A percentile compares a stretch with the other conserved stretches of the same genome.
These are phyloP conservation scores for Tolypocladium nubicola DNA, from an alignment of 2,329 filamentous ascomycete genomes.

Conservation along the genomic window DNA sequence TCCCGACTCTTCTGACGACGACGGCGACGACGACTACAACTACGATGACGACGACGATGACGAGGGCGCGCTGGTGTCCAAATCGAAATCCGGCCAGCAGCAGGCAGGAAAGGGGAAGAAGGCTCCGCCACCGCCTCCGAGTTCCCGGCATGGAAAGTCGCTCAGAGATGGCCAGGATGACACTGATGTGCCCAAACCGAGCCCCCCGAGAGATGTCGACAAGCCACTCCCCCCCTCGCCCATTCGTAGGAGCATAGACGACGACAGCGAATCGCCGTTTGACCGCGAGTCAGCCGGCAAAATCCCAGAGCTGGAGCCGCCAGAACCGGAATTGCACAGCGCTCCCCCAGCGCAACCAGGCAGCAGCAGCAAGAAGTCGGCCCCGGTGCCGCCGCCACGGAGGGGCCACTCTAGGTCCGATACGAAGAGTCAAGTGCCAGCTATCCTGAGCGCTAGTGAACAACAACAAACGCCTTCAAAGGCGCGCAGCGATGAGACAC, in stretches of 20 bases:
- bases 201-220: slow-evolving; percentile 13
- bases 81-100: neutral
- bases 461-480: slow-evolving; percentile 4
- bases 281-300: slow-evolving; percentile 44
- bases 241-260: slow-evolving; percentile 31
- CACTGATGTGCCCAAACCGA: neutral
- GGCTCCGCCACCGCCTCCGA: slow-evolving; percentile 61
- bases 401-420: slow-evolving; percentile 35
- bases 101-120: slow-evolving; percentile 35
- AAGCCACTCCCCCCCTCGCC: slow-evolving; percentile 52
- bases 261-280: slow-evolving; percentile 39
- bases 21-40: slow-evolving; percentile 1
- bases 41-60: neutral
- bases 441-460: neutral
- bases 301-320: slow-evolving; percentile 26
- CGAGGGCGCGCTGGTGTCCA: neutral
- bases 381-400: slow-evolving; percentile 41
- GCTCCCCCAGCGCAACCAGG: neutral
- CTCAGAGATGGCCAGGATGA: slow-evolving; percentile 34
- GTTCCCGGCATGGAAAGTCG: slow-evolving; percentile 66
- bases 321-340: neutral
- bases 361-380: slow-evolving; percentile 26
- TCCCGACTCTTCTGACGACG: slow-evolving; percentile 1
- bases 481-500: slow-evolving; percentile 22
- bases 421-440: slow-evolving; percentile 21